phyloP scores from a whole-genome alignment of 2,329 filamentous ascomycete species.

The Penicillium hordei region DNA sequence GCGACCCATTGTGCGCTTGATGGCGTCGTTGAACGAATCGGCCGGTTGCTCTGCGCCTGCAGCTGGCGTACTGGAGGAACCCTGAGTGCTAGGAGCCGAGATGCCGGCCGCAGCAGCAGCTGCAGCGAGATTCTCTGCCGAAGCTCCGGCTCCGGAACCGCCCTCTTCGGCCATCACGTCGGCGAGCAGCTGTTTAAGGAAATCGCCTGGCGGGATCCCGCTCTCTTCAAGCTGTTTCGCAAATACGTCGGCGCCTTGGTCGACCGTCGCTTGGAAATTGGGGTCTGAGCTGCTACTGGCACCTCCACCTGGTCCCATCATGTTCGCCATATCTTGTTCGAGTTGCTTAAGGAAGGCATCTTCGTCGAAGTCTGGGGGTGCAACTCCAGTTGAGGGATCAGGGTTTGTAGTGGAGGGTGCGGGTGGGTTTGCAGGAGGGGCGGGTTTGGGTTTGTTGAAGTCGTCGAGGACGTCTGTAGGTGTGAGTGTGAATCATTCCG shows the following conservation, averaged over 20 bases:
- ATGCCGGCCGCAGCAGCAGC: slow-evolving; percentile 17
- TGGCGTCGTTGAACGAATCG: slow-evolving; percentile 84
- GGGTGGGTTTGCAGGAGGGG: slow-evolving; percentile 19
- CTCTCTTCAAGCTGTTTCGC: slow-evolving; percentile 39
- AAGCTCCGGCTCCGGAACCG: slow-evolving; percentile 5
- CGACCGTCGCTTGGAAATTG: slow-evolving; percentile 27
- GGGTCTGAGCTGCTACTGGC: slow-evolving; percentile 21
- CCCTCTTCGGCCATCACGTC: slow-evolving; percentile 37
- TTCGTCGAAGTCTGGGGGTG: slow-evolving; percentile 33
- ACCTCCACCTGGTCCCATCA: slow-evolving; percentile 56
- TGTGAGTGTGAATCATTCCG: slow-evolving; percentile 2
- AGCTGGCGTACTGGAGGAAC: background rate
- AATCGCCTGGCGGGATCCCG: slow-evolving; percentile 35
- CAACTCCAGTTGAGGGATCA: slow-evolving; percentile 16
- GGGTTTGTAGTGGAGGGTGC: slow-evolving; percentile 17
- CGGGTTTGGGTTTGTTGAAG: slow-evolving; percentile 65
- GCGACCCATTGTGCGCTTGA: slow-evolving; percentile 89
- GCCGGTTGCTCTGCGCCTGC: slow-evolving; percentile 46
- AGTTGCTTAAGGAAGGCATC: slow-evolving; percentile 73
- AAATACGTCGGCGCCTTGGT: slow-evolving; percentile 38
- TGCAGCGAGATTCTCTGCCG: slow-evolving; percentile 24
- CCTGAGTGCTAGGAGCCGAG: background rate
- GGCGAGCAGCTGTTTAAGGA: slow-evolving; percentile 38
- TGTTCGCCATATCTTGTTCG: slow-evolving; percentile 83
- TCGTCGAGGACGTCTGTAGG: slow-evolving; percentile 78